Conservation (phyloP, 2,329 filamentous ascomycete species). For the Colletotrichum cordylinicola region DNA sequence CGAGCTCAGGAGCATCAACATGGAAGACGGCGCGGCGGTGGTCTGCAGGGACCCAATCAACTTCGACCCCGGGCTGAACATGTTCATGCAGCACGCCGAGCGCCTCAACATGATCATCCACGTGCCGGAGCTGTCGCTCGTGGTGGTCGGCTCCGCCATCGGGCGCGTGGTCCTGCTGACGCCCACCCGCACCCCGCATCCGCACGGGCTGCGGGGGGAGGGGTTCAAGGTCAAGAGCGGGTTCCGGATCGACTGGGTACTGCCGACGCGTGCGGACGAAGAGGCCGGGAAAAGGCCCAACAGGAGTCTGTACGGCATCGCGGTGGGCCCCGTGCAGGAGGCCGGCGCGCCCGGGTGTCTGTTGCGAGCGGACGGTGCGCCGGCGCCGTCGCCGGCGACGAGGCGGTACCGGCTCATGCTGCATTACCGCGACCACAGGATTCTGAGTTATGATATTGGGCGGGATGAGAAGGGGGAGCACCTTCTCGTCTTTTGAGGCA, state of each 20-base stretch:
- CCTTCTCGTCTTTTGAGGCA: slow-evolving; percentile 12
- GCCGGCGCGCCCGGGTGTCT: slow-evolving; percentile 29
- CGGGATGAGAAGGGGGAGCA: slow-evolving; percentile 39
- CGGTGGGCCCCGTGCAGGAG: slow-evolving; percentile 67
- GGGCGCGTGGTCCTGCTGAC: slow-evolving; percentile 72
- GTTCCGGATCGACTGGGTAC: slow-evolving; percentile 59
- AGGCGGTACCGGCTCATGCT: slow-evolving; percentile 72
- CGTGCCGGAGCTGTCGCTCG: slow-evolving; percentile 73
- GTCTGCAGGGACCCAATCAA: slow-evolving; percentile 34
- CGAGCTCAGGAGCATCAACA: slow-evolving; percentile 44
- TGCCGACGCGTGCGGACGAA: slow-evolving; percentile 56
- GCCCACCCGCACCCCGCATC: slow-evolving; percentile 34
- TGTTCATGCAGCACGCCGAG: slow-evolving; percentile 26
- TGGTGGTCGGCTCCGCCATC: slow-evolving; percentile 70
- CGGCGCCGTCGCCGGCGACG: slow-evolving; percentile 31
- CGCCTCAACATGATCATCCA: slow-evolving; percentile 64
- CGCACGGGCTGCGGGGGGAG: background rate
- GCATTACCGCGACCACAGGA: slow-evolving; percentile 73
- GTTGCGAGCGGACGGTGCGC: slow-evolving; percentile 22
- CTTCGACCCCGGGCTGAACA: slow-evolving; percentile 27
- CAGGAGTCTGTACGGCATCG: slow-evolving; percentile 70
- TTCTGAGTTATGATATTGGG: slow-evolving; percentile 73
- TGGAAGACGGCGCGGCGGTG: slow-evolving; percentile 27
- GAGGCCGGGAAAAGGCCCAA: slow-evolving; percentile 43
- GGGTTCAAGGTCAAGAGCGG: slow-evolving; percentile 37